Evolutionary conservation across 1,139 yeast genomes (phyloP).

Genomic region (Sugiyamaella paludigena): DNA sequence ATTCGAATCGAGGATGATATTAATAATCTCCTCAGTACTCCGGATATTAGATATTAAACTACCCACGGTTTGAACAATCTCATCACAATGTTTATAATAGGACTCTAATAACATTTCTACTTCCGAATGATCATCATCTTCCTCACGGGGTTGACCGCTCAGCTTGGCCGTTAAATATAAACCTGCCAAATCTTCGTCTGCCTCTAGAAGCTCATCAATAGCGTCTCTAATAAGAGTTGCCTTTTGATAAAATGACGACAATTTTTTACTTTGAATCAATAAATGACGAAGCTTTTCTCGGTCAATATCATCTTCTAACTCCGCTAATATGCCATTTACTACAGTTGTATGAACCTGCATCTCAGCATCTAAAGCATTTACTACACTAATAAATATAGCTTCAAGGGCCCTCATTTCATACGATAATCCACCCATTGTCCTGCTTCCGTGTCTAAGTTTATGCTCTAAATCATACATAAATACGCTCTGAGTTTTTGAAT

Average conservation of each 20-base stretch:
- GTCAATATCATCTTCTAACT: constrained; percentile 82
- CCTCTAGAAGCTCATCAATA: constrained; percentile 82
- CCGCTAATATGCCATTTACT: constrained; percentile 76
- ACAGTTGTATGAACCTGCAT: constrained; percentile 68
- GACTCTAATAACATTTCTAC: constrained; percentile 90
- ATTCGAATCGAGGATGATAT: constrained; percentile 90
- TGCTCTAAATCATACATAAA: constrained; percentile 86
- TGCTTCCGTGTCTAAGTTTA: constrained; percentile 53
- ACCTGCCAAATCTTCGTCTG: constrained; percentile 86
- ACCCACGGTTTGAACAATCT: constrained; percentile 91
- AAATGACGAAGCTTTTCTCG: constrained; percentile 76
- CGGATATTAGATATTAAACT: constrained; percentile 79
- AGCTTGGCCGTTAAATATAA: constrained; percentile 66
- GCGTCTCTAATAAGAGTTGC: constrained; percentile 80
- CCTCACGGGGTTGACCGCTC: constrained; percentile 34
- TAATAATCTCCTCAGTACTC: constrained; percentile 94
- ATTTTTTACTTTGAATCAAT: constrained; percentile 74
- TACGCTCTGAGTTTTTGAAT: constrained; percentile 63
- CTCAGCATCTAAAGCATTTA: constrained; percentile 81
- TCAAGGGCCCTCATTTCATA: constrained; percentile 92
- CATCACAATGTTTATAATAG: constrained; percentile 93
- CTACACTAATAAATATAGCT: constrained; percentile 78
- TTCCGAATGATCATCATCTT: constrained; percentile 59
- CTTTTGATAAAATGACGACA: constrained; percentile 80
- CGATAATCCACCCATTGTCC: constrained; percentile 40